Evolutionary conservation across 148 eudicot genomes (phyloP).

Genomic region (Limonium bicolor): DNA sequence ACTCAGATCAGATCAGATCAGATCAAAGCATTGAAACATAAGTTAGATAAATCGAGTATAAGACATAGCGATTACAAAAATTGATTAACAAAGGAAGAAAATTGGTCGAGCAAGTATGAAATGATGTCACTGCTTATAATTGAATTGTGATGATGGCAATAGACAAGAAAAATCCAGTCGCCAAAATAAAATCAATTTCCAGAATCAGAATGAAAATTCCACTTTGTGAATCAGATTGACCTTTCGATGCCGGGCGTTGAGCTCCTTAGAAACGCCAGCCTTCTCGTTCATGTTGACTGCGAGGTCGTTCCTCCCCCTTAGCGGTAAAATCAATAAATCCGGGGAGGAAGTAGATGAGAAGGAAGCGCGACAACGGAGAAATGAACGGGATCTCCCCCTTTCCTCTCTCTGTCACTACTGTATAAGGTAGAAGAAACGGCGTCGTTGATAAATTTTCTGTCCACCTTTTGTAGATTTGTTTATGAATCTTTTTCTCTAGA

Average conservation of each 20-base stretch:
- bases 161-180: background rate
- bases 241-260: conserved; percentile 39
- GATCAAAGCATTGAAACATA: too few relatives aligned
- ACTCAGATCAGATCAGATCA: too few relatives aligned
- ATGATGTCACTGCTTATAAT: background rate
- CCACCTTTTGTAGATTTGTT: too few relatives aligned
- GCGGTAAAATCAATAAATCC: background rate
- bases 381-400: background rate
- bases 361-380: too few relatives aligned
- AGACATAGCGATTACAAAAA: background rate
- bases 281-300: conserved; percentile 35
- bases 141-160: too few relatives aligned
- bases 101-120: background rate
- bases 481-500: too few relatives aligned
- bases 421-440: too few relatives aligned
- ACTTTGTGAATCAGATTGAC: conserved; percentile 14
- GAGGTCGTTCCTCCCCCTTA: background rate
- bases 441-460: too few relatives aligned
- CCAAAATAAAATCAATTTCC: background rate
- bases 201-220: background rate
- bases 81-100: background rate
- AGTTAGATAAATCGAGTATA: background rate
- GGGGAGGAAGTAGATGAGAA: background rate
- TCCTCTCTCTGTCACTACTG: conserved; percentile 1
- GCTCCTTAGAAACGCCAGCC: conserved; percentile 40